Percentiles rank a stretch among this genome's conserved stretches.
Conservation (phyloP, 2,329 filamentous ascomycete species). For the Amylocarpus encephaloides region DNA sequence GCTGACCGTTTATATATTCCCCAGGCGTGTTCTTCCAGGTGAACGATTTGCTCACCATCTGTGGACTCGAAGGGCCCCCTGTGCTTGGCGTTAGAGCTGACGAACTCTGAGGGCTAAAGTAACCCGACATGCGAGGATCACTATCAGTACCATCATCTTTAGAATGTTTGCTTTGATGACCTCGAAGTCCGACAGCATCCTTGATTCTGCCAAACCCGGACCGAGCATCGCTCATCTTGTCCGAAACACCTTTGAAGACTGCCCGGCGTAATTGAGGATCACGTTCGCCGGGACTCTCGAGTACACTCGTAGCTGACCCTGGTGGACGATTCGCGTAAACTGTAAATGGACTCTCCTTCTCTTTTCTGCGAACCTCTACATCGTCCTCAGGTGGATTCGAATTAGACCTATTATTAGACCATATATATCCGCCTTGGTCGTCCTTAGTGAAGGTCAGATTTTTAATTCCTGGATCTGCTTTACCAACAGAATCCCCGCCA, state of each 20-base stretch:
- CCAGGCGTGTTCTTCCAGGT: conserved; percentile 60
- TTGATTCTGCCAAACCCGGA: conserved; percentile 81
- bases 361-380: conserved; percentile 33
- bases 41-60: conserved; percentile 44
- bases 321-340: conserved; percentile 40
- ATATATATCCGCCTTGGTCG: conserved; percentile 41
- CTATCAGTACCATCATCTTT: conserved; percentile 39
- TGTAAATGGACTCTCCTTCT: conserved; percentile 39
- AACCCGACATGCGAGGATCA: conserved; percentile 16
- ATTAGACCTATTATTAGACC: conserved; percentile 44
- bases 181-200: conserved; percentile 62
- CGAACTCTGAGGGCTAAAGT: conserved; percentile 22
- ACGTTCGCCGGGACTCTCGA: conserved; percentile 49
- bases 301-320: conserved; percentile 41
- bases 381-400: conserved; percentile 48
- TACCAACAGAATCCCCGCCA: conserved; percentile 35
- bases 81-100: conserved; percentile 11
- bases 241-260: conserved; percentile 73
- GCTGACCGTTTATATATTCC: conserved; percentile 41
- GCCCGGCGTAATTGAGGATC: conserved; percentile 52
- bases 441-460: conserved; percentile 51
- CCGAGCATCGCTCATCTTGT: conserved; percentile 71
- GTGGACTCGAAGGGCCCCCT: conserved; percentile 20
- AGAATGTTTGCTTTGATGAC: conserved; percentile 49
- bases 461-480: conserved; percentile 40